Evolutionary conservation across 2,329 filamentous ascomycete genomes (phyloP).

Genomic region (Elsinoe australis): DNA sequence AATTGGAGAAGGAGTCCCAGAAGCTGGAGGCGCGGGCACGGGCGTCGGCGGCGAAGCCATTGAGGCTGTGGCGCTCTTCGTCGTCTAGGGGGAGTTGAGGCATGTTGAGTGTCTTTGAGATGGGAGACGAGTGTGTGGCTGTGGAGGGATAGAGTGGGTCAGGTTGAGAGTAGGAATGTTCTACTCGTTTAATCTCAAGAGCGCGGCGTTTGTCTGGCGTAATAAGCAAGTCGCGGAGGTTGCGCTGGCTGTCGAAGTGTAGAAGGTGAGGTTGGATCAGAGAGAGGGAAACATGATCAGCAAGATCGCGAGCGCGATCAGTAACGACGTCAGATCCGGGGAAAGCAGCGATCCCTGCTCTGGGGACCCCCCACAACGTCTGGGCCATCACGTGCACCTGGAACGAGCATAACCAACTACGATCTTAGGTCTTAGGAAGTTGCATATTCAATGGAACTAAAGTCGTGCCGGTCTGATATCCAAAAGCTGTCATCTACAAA

Average conservation of each 20-base stretch:
- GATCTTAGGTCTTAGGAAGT: background rate
- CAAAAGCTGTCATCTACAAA: background rate
- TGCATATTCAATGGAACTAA: too few species aligned
- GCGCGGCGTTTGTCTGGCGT: too few species aligned
- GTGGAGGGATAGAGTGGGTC: too few species aligned
- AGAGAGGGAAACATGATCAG: too few species aligned
- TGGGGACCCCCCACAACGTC: too few species aligned
- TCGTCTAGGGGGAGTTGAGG: slow-evolving; percentile 11
- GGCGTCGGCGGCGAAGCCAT: slow-evolving; percentile 22
- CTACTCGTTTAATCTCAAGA: too few species aligned
- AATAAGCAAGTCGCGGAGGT: too few species aligned
- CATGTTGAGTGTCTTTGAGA: background rate
- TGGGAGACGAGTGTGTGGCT: background rate
- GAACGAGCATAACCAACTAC: too few species aligned
- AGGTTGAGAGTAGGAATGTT: too few species aligned
- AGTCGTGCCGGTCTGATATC: too few species aligned
- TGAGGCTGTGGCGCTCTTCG: slow-evolving; percentile 6
- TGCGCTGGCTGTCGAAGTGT: background rate
- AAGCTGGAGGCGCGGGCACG: slow-evolving; percentile 42
- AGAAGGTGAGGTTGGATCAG: background rate
- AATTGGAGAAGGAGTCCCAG: slow-evolving; percentile 61
- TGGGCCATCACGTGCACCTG: too few species aligned
- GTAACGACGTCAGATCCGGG: background rate
- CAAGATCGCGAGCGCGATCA: background rate
- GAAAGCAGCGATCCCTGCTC: too few species aligned